These are phyloP conservation scores for Carex littledalei DNA, from an alignment of 176 grass and related monocot species.

Conservation along the genomic window DNA sequence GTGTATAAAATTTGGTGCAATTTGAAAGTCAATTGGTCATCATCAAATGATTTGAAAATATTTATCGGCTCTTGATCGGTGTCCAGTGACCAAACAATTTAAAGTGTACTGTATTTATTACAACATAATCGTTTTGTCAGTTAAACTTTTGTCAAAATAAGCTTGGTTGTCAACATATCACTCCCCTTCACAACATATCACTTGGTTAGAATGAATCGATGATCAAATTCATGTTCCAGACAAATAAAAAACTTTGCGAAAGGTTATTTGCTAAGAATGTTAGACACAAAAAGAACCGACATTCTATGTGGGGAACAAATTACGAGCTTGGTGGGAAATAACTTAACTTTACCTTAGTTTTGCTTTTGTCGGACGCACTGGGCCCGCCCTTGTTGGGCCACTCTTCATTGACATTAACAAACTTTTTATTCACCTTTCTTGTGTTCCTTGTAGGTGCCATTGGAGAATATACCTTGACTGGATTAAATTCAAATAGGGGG, in stretches of 20 bases:
- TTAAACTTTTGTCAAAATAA: background rate
- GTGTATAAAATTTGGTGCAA: background rate
- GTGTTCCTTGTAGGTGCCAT: conserved; percentile 83
- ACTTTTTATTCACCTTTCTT: conserved; percentile 68
- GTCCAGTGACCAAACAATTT: background rate
- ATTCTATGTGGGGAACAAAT: background rate
- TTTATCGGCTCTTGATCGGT: background rate
- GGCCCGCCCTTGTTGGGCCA: conserved; percentile 56
- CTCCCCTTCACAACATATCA: background rate
- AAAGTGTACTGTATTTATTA: background rate
- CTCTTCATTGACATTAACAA: conserved; percentile 63
- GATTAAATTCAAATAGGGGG: background rate
- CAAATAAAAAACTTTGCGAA: background rate
- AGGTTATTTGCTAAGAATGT: background rate
- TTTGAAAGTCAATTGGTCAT: background rate
- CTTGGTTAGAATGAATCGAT: no score
- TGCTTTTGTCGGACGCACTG: conserved; percentile 36
- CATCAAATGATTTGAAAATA: background rate
- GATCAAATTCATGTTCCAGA: no score
- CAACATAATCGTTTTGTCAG: background rate
- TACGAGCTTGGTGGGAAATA: background rate
- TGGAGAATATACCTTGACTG: conserved; percentile 4
- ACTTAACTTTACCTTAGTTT: background rate
- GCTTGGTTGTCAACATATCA: background rate
- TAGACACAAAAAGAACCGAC: background rate